Conservation (phyloP, 805 yeast species). For the Zygosaccharomyces siamensis region DNA sequence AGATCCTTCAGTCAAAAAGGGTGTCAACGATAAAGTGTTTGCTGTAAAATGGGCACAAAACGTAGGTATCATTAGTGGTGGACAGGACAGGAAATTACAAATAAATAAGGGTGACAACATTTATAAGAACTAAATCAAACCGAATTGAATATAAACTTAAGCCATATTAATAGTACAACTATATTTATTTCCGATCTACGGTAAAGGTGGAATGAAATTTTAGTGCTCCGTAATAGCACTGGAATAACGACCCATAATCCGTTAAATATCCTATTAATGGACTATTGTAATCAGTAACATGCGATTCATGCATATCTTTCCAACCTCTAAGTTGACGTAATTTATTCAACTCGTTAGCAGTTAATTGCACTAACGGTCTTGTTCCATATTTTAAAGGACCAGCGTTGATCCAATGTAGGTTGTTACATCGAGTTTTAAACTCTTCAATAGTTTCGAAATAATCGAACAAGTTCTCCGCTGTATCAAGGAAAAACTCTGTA, state of each 20-base stretch:
- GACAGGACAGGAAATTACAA: constrained; percentile 89
- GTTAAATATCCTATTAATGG: constrained; percentile 59
- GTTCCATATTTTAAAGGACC: constrained; percentile 95
- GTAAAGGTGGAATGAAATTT: constrained; percentile 33
- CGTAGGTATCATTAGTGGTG: constrained; percentile 86
- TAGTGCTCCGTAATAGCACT: constrained; percentile 66
- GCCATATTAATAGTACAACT: background rate
- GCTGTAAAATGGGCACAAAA: constrained; percentile 78
- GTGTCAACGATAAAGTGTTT: constrained; percentile 63
- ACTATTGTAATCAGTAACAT: constrained; percentile 32
- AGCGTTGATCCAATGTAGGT: constrained; percentile 77
- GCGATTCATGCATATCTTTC: constrained; percentile 37
- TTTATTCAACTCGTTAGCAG: constrained; percentile 59
- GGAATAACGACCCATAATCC: constrained; percentile 63
- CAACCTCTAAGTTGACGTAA: constrained; percentile 61
- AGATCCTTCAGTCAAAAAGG: constrained; percentile 40
- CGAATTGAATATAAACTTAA: background rate
- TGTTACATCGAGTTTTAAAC: constrained; percentile 38
- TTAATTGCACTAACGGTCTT: constrained; percentile 70
- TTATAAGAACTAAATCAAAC: constrained; percentile 20
- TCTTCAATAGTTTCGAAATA: constrained; percentile 63
- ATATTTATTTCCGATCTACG: constrained; percentile 7
- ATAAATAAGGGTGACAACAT: constrained; percentile 52
- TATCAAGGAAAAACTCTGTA: constrained; percentile 79
- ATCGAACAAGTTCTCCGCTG: constrained; percentile 80